Evolutionary conservation across 1,284 basidiomycete species (phyloP).

Genomic region (Ceratobasidium sp.): DNA sequence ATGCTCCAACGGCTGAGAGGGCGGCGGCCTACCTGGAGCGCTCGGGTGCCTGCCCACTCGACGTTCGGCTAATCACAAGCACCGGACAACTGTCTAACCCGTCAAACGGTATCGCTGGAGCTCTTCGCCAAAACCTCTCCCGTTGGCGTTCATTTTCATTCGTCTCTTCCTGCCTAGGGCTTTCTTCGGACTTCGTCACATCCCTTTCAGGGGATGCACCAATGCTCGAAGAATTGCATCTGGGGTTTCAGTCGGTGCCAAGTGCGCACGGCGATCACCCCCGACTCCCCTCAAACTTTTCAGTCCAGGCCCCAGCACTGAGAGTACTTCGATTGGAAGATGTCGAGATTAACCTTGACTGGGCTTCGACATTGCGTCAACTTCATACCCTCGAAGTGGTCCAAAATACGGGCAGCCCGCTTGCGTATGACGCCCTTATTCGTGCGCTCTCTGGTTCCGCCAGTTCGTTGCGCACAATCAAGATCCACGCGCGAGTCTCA

Average conservation of each 20-base stretch:
- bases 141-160: conserved; percentile 47
- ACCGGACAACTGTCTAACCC: conserved; percentile 23
- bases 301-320: conserved; percentile 36
- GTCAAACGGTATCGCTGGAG: conserved; percentile 26
- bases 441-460: conserved; percentile 30
- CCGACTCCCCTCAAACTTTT: conserved; percentile 42
- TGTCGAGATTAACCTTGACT: conserved; percentile 35
- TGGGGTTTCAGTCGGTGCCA: conserved; percentile 37
- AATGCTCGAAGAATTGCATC: conserved; percentile 27
- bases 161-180: conserved; percentile 13
- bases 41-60: conserved; percentile 45
- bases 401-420: conserved; percentile 30
- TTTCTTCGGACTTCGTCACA: conserved; percentile 41
- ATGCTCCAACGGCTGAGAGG: conserved; percentile 20
- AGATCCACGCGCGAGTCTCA: conserved; percentile 38
- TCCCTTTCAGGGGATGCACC: conserved; percentile 31
- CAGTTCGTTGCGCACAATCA: conserved; percentile 32
- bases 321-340: conserved; percentile 31
- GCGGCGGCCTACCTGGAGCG: conserved; percentile 40
- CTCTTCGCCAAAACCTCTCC: conserved; percentile 22
- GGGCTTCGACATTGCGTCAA: conserved; percentile 33
- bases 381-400: conserved; percentile 37
- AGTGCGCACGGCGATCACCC: conserved; percentile 37
- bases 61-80: conserved; percentile 34
- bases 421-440: conserved; percentile 38